Conservation (phyloP, 257 asterid genomes). For the Solanum gandarillasii region DNA sequence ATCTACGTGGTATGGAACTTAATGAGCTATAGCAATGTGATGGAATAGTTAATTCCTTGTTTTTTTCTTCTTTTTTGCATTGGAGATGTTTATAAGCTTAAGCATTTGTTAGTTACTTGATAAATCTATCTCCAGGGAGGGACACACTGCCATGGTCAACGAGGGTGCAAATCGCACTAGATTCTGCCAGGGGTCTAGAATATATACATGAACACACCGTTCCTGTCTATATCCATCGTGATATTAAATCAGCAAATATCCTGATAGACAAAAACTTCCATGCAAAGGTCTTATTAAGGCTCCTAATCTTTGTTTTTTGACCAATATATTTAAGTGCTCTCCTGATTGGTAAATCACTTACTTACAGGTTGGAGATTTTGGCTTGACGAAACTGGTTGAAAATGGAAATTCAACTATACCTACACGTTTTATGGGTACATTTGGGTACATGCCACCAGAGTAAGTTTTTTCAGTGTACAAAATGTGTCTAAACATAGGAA, state of each 20-base stretch:
- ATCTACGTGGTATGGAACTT: constrained; percentile 60
- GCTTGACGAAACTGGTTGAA: constrained; percentile 80
- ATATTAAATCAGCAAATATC: constrained; percentile 88
- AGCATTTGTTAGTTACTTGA: neutral
- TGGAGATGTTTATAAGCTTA: neutral
- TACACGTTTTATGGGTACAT: constrained; percentile 85
- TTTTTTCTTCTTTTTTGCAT: neutral
- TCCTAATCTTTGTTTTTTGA: constrained; percentile 2
- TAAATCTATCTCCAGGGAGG: constrained; percentile 29
- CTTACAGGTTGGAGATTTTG: constrained; percentile 85
- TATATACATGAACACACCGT: constrained; percentile 95
- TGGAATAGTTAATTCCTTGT: neutral
- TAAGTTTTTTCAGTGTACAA: constrained; percentile 22
- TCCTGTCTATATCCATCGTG: constrained; percentile 87
- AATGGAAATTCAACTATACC: constrained; percentile 70
- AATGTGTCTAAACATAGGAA: neutral
- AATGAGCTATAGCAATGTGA: neutral
- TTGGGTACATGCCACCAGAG: constrained; percentile 99
- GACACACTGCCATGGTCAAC: constrained; percentile 72
- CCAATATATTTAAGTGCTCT: neutral
- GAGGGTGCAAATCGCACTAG: constrained; percentile 88
- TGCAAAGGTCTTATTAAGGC: constrained; percentile 49
- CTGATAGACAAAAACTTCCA: constrained; percentile 74
- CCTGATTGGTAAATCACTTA: neutral
- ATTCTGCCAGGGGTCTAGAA: constrained; percentile 95